A percentile compares a stretch with the other conserved stretches of the same genome.
Evolutionary conservation across 2,329 filamentous ascomycete genomes (phyloP).

Genomic region (Ceratocystis lukuohia): DNA sequence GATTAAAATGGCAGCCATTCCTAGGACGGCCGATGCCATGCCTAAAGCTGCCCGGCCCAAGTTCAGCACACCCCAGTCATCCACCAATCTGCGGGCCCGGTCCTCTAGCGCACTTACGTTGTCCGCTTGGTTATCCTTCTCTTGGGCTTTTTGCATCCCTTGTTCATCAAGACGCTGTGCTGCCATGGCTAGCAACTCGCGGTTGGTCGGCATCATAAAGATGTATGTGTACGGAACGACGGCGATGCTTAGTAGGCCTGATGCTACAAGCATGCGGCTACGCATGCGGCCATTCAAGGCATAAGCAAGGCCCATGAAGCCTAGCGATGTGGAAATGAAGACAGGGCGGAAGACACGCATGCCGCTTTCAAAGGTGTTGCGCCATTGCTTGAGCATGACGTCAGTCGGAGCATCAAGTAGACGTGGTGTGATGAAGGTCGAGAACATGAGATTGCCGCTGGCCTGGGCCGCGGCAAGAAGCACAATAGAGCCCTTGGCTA

Average conservation of each 20-base stretch:
- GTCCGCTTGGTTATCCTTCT: not conserved
- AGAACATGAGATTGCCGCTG: constrained; percentile 2
- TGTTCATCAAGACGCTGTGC: constrained; percentile 7
- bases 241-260: not conserved
- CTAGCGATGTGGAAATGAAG: not conserved
- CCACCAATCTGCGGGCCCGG: constrained; percentile 9
- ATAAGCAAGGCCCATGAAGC: constrained; percentile 10
- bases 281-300: not conserved
- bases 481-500: constrained; percentile 10
- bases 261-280: not conserved
- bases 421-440: constrained; percentile 8
- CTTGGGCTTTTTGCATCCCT: not conserved
- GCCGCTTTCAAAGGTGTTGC: constrained; percentile 4
- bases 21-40: constrained; percentile 1
- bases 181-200: constrained; percentile 10
- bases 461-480: constrained; percentile 7
- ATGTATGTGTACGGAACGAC: constrained; percentile 14
- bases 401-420: constrained; percentile 14
- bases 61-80: constrained; percentile 17
- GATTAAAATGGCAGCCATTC: constrained; percentile 9
- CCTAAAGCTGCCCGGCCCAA: constrained; percentile 13
- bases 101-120: constrained; percentile 5
- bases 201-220: constrained; percentile 14
- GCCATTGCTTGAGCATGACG: constrained; percentile 16
- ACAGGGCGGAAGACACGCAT: constrained; percentile 11